Evolutionary conservation across 176 grass and related monocot species (phyloP), one percentile per base, ranked within the genome.

Genomic region (Guadua angustifolia): DNA sequence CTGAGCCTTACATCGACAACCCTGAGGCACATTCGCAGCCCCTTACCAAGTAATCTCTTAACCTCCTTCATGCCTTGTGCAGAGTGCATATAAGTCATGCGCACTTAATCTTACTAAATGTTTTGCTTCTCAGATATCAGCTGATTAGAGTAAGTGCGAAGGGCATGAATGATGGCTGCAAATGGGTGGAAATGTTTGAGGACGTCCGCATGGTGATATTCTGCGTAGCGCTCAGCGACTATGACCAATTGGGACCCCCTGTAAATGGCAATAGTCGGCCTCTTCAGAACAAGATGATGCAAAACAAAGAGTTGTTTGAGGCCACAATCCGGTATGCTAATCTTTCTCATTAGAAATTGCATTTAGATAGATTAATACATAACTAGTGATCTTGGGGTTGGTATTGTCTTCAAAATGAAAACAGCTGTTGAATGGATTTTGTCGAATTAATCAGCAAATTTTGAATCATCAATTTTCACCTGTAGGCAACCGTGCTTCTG

Each of bases 101-200:
- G 2, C 19, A 53, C 36, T 64, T 44, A 57, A n/a, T 73, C 15
- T 10, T 40, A 10, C 55, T 16, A 35, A 51, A 67, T 49, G 18
- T 63, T 29, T 42, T 67, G 29, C 66, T 69, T 35, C 33, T 81
- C 86, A 98, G 96, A 78, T 98, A 90, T 74, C 96, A 94, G 78
- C 77, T 98, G 63, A 98, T 95, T 82, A 90, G 96, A 90, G 87
- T 95, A 42, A 95, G 89, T 6, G 93, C 89, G 61, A 95, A 98
- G 83, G 96, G 96, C 60, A 92, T 98, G 77, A 95, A 82, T 74
- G 85, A 98, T 66, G 91, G 96, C 25, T 98, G 93, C 77, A 98
- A 98, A 69, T 95, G 96, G 96, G 93, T 98, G 57, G 96, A 98
- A 60, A 98, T 98, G 96, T 98, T 98, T 87, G 96, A 98, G 73